A percentile compares a stretch with the other conserved stretches of the same genome.
Evolutionary conservation across 495 filamentous ascomycete genomes (phyloP).

Genomic region (Aspergillus biplanus): DNA sequence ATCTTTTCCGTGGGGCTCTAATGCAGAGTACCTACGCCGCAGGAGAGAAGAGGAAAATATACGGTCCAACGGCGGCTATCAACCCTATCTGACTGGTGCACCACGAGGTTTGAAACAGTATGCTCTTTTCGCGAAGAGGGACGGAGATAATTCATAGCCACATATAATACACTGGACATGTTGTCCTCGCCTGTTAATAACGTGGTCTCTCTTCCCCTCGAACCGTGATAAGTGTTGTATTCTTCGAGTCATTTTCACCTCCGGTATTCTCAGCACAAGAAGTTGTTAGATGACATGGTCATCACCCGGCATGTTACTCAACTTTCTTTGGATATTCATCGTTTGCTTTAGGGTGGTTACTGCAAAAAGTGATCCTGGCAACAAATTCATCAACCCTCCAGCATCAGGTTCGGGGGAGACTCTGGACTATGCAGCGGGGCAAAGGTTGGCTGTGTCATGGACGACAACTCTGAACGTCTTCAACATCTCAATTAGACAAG

Average conservation of each 20-base stretch:
- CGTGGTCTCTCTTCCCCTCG: neutral
- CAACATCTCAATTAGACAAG: slow-evolving; percentile 17
- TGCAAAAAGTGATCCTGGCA: neutral
- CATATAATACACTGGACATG: neutral
- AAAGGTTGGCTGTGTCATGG: slow-evolving; percentile 7
- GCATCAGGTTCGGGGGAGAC: neutral
- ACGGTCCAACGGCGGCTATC: slow-evolving; percentile 12
- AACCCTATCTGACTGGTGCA: slow-evolving; percentile 3
- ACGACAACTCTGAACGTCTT: slow-evolving; percentile 1
- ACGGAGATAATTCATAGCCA: slow-evolving; percentile 2
- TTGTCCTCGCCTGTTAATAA: neutral
- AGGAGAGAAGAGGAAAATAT: neutral
- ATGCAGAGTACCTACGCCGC: slow-evolving; percentile 11
- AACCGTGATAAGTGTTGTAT: neutral
- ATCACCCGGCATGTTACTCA: neutral
- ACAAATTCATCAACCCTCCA: slow-evolving; percentile 8
- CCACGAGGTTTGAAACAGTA: slow-evolving; percentile 8
- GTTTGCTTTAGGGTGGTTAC: neutral
- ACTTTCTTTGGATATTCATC: neutral
- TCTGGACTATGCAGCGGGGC: slow-evolving; percentile 1
- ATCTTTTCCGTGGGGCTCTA: neutral
- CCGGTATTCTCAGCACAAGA: neutral
- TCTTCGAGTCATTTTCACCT: neutral
- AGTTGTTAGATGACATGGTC: slow-evolving; percentile 4
- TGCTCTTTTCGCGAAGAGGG: neutral